These are phyloP conservation scores for Zelopaecilomyces penicillatus DNA, from an alignment of 2,329 filamentous ascomycete genomes.

Conservation along the genomic window DNA sequence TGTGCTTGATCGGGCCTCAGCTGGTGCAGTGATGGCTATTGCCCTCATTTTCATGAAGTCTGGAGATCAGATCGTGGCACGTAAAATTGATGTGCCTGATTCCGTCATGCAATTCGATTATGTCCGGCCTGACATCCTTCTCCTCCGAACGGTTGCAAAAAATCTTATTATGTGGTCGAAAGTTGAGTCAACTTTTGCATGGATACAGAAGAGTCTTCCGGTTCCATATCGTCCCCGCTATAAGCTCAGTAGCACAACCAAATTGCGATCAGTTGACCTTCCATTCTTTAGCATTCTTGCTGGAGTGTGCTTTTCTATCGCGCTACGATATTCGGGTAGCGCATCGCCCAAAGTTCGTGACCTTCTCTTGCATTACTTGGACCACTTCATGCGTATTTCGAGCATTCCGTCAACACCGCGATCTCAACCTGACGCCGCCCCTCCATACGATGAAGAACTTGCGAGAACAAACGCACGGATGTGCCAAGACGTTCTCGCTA, in stretches of 20 bases:
- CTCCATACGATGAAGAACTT: slow-evolving; percentile 73
- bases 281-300: slow-evolving; percentile 89
- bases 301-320: slow-evolving; percentile 76
- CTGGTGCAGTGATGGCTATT: slow-evolving; percentile 85
- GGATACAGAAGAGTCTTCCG: slow-evolving; percentile 71
- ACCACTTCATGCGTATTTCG: slow-evolving; percentile 75
- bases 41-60: slow-evolving; percentile 97
- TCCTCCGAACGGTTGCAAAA: slow-evolving; percentile 79
- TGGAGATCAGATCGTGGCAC: slow-evolving; percentile 74
- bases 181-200: slow-evolving; percentile 64
- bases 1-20: slow-evolving; percentile 83
- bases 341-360: slow-evolving; percentile 65
- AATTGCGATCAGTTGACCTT: slow-evolving; percentile 72
- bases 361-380: slow-evolving; percentile 73
- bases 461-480: slow-evolving; percentile 76
- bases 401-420: slow-evolving; percentile 38
- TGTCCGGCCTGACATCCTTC: slow-evolving; percentile 83
- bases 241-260: slow-evolving; percentile 49
- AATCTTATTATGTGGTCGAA: slow-evolving; percentile 89
- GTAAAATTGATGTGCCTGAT: slow-evolving; percentile 88
- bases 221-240: slow-evolving; percentile 55
- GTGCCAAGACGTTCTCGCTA: slow-evolving; percentile 79
- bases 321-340: slow-evolving; percentile 66
- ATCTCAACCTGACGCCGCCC: slow-evolving; percentile 20
- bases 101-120: slow-evolving; percentile 91